A percentile compares a stretch with the other conserved stretches of the same genome.
phyloP scores from a whole-genome alignment of 768 basidiomycete genomes.

The Boletus bicolor region DNA sequence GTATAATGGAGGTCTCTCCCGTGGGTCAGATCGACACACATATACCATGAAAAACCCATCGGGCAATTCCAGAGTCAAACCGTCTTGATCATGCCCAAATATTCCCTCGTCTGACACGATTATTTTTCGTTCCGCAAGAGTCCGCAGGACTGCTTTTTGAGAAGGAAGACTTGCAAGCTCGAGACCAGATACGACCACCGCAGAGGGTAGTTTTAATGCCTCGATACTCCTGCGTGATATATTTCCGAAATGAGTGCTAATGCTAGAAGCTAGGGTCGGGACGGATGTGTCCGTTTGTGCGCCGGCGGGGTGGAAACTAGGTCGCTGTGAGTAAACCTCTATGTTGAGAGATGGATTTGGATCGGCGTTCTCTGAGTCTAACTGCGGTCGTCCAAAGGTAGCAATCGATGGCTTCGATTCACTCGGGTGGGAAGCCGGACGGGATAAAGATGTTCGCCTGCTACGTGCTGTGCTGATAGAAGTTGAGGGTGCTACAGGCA shows the following conservation, averaged over 20 bases:
- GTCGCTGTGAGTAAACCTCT: slow-evolving; percentile 6
- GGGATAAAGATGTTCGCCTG: slow-evolving; percentile 26
- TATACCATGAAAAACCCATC: slow-evolving; percentile 70
- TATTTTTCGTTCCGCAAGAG: slow-evolving; percentile 51
- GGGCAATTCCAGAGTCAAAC: slow-evolving; percentile 40
- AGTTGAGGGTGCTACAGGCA: slow-evolving; percentile 12
- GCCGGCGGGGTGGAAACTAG: slow-evolving; percentile 4
- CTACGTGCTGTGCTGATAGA: slow-evolving; percentile 25
- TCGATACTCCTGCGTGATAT: slow-evolving; percentile 18
- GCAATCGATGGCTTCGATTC: slow-evolving; percentile 18
- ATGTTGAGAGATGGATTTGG: background rate
- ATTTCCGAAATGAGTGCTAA: slow-evolving; percentile 9
- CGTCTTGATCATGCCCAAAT: slow-evolving; percentile 26
- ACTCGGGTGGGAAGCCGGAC: slow-evolving; percentile 17
- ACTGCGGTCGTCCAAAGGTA: slow-evolving; percentile 13
- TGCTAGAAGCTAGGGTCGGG: slow-evolving; percentile 10
- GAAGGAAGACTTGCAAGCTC: slow-evolving; percentile 53
- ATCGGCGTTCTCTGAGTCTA: slow-evolving; percentile 13
- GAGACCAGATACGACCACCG: slow-evolving; percentile 68
- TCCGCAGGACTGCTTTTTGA: slow-evolving; percentile 56
- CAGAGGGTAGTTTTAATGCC: slow-evolving; percentile 45
- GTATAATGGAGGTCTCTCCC: slow-evolving; percentile 64
- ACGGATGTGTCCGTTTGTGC: slow-evolving; percentile 18
- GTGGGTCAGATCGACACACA: slow-evolving; percentile 61
- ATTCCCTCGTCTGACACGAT: slow-evolving; percentile 33